A percentile compares a stretch with the other conserved stretches of the same genome.
Evolutionary conservation across 163 green algal species (phyloP).

Genomic region (Picocystis sp.): DNA sequence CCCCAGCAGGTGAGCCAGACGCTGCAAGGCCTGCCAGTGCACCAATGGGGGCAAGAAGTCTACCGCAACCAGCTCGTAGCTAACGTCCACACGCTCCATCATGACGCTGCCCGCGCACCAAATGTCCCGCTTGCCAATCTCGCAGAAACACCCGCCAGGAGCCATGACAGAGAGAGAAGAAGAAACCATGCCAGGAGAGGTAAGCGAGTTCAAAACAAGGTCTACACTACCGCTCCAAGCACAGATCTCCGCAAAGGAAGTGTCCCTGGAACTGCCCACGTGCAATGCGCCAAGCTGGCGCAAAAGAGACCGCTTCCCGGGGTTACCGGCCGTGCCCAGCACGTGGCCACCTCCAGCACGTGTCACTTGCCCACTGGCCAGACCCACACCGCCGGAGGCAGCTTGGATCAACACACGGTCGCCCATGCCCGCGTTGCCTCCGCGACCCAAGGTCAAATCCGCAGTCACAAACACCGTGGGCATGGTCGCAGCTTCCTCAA

Average conservation of each 20-base stretch:
- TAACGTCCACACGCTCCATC: constrained; percentile 51
- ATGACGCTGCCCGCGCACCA: constrained; percentile 19
- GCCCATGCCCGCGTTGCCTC: constrained; percentile 14
- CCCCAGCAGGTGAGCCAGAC: constrained; percentile 1
- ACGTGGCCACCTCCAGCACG: constrained; percentile 8
- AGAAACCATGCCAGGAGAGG: constrained; percentile 50
- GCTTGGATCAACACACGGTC: constrained; percentile 48
- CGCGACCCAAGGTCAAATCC: constrained; percentile 18
- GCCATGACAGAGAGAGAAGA: constrained; percentile 28
- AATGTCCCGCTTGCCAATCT: constrained; percentile 52
- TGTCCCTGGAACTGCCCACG: constrained; percentile 32
- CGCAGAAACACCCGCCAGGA: constrained; percentile 40
- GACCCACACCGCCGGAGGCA: constrained; percentile 51
- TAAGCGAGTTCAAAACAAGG: constrained; percentile 70
- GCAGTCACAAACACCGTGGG: constrained; percentile 55
- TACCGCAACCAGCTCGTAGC: constrained; percentile 59
- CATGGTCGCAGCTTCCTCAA: constrained; percentile 37
- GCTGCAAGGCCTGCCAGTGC: neutral
- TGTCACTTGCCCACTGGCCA: constrained; percentile 32
- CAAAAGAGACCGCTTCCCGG: constrained; percentile 52
- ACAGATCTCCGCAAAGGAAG: constrained; percentile 31
- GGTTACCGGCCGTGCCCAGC: constrained; percentile 45
- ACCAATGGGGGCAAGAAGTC: constrained; percentile 53
- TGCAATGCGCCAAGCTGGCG: constrained; percentile 25
- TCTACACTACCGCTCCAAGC: neutral